Percentiles rank a stretch among this genome's conserved stretches.
Conservation (phyloP, 495 filamentous ascomycete genomes). For the Hypomontagnella monticulosa region DNA sequence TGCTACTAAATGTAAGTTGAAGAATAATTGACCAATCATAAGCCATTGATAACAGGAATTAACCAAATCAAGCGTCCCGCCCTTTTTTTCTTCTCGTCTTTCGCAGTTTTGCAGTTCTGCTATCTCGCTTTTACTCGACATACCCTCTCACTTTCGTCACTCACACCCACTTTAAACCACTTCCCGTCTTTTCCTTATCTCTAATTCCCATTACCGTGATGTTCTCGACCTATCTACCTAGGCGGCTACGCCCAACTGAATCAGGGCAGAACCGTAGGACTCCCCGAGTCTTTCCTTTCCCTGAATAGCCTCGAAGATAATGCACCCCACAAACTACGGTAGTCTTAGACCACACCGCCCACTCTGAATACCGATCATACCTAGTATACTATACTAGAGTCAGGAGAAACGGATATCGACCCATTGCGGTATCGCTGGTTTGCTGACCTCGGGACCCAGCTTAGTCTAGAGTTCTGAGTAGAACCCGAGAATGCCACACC, state of each 20-base stretch:
- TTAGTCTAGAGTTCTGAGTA: slow-evolving; percentile 26
- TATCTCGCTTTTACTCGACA: slow-evolving; percentile 13
- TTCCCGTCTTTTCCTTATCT: slow-evolving; percentile 39
- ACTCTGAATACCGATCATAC: not conserved
- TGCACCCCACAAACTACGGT: slow-evolving; percentile 24
- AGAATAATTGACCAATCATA: slow-evolving; percentile 20
- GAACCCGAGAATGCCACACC: slow-evolving; percentile 20
- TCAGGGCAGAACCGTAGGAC: slow-evolving; percentile 17
- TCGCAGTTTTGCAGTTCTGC: not conserved
- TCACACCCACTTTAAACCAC: slow-evolving; percentile 33
- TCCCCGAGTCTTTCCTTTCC: slow-evolving; percentile 25
- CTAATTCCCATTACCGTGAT: slow-evolving; percentile 21
- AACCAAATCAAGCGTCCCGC: slow-evolving; percentile 30
- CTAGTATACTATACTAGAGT: slow-evolving; percentile 9
- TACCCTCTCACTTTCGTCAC: slow-evolving; percentile 34
- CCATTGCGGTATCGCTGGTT: slow-evolving; percentile 40
- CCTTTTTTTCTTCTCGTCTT: slow-evolving; percentile 9
- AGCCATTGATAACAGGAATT: slow-evolving; percentile 32
- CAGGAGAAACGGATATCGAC: not conserved
- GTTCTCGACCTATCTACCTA: slow-evolving; percentile 32
- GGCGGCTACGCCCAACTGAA: slow-evolving; percentile 18
- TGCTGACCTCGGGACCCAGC: slow-evolving; percentile 16
- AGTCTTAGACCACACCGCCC: slow-evolving; percentile 31
- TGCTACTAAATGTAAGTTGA: slow-evolving; percentile 2
- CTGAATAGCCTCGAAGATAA: slow-evolving; percentile 20